These are phyloP conservation scores for Chalciporus pseudorubinellus DNA, from an alignment of 768 basidiomycete species.

Conservation along the genomic window DNA sequence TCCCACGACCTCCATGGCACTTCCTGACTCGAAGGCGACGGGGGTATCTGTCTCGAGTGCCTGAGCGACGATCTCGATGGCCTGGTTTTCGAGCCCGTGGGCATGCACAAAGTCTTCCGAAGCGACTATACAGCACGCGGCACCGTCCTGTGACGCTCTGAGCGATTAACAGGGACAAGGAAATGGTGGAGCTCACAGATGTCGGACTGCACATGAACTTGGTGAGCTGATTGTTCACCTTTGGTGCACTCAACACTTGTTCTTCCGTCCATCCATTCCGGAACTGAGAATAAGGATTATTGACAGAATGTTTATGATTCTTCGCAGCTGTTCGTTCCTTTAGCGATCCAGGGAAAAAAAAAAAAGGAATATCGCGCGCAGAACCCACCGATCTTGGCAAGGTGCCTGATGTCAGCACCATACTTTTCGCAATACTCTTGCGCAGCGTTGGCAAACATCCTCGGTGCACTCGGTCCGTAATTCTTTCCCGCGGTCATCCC, in stretches of 20 bases:
- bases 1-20: slow-evolving; percentile 81
- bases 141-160: slow-evolving; percentile 54
- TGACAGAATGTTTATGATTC: slow-evolving; percentile 78
- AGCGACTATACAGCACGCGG: slow-evolving; percentile 73
- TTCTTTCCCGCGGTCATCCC: slow-evolving; percentile 49
- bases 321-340: slow-evolving; percentile 56
- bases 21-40: slow-evolving; percentile 60
- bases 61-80: slow-evolving; percentile 75
- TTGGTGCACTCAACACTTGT: slow-evolving; percentile 61
- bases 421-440: slow-evolving; percentile 77
- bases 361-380: too few relatives aligned
- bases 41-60: slow-evolving; percentile 65
- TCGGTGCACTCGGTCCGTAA: slow-evolving; percentile 64
- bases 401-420: slow-evolving; percentile 61
- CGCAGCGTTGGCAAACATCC: slow-evolving; percentile 71
- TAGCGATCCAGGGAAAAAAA: too few relatives aligned
- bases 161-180: not conserved
- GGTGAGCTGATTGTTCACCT: slow-evolving; percentile 71
- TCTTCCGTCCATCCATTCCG: slow-evolving; percentile 73
- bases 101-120: slow-evolving; percentile 75
- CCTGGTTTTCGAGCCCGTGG: slow-evolving; percentile 78
- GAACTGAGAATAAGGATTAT: slow-evolving; percentile 88
- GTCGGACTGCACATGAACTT: slow-evolving; percentile 90
- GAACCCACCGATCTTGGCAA: slow-evolving; percentile 72
- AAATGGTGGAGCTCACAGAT: slow-evolving; percentile 42